Conservation (phyloP, 2,329 filamentous ascomycete species). For the Aspergillus quadrilineatus region DNA sequence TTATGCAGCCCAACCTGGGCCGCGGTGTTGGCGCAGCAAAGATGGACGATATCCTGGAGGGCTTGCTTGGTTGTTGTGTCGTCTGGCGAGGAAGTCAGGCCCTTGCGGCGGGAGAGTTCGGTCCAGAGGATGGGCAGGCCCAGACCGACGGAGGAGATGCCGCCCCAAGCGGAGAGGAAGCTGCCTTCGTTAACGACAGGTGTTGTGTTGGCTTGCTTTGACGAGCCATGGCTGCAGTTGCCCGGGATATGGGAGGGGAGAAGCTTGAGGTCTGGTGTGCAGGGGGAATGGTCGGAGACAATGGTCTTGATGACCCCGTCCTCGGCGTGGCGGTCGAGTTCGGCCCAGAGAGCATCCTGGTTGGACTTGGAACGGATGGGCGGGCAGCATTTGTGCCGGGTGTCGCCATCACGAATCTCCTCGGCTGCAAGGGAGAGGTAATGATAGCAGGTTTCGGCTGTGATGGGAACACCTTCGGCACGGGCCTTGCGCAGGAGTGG, state of each 20-base stretch:
- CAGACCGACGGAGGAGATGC: slow-evolving; percentile 89
- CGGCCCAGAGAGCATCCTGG: slow-evolving; percentile 82
- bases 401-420: slow-evolving; percentile 79
- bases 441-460: slow-evolving; percentile 93
- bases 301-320: slow-evolving; percentile 87
- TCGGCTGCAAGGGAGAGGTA: slow-evolving; percentile 85
- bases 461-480: slow-evolving; percentile 74
- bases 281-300: slow-evolving; percentile 93
- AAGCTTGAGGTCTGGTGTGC: slow-evolving; percentile 90
- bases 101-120: slow-evolving; percentile 62
- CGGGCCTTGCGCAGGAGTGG: slow-evolving; percentile 75
- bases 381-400: slow-evolving; percentile 91
- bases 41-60: slow-evolving; percentile 75
- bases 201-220: not conserved
- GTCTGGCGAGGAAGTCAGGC: slow-evolving; percentile 41
- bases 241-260: slow-evolving; percentile 69
- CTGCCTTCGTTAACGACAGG: slow-evolving; percentile 60
- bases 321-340: slow-evolving; percentile 59
- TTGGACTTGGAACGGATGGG: slow-evolving; percentile 81
- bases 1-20: slow-evolving; percentile 80
- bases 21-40: slow-evolving; percentile 85
- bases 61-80: slow-evolving; percentile 49
- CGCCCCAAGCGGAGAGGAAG: slow-evolving; percentile 96
- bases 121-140: slow-evolving; percentile 90
- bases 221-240: slow-evolving; percentile 29